Evolutionary conservation across 2,329 filamentous ascomycete species (phyloP).

Genomic region (Paraphaeosphaeria sporulosa): DNA sequence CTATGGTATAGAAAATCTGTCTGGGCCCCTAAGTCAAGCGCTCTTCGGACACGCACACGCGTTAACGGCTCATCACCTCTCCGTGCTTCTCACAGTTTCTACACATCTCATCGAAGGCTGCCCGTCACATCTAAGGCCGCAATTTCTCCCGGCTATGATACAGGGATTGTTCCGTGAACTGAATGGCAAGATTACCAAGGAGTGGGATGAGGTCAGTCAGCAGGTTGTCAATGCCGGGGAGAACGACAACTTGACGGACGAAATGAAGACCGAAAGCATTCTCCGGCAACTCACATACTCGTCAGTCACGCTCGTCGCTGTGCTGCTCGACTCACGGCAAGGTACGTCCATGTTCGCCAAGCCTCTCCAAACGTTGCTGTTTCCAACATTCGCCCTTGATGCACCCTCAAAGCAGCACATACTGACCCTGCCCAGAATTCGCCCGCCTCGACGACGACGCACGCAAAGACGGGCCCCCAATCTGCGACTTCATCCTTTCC

Average conservation of each 20-base stretch:
- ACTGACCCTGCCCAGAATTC: slow-evolving; percentile 28
- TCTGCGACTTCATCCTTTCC: slow-evolving; percentile 83
- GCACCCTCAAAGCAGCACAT: no score
- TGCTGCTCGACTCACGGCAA: slow-evolving; percentile 76
- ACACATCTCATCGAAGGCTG: slow-evolving; percentile 92
- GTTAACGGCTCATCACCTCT: slow-evolving; percentile 90
- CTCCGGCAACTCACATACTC: slow-evolving; percentile 91
- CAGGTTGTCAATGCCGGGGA: slow-evolving; percentile 68
- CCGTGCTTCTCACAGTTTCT: slow-evolving; percentile 88
- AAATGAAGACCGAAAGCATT: slow-evolving; percentile 98
- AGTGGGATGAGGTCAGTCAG: slow-evolving; percentile 79
- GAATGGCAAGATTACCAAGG: slow-evolving; percentile 82
- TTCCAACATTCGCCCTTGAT: no score
- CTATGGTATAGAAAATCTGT: slow-evolving; percentile 86
- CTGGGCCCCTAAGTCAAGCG: slow-evolving; percentile 81
- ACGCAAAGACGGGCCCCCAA: slow-evolving; percentile 63
- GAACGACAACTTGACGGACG: slow-evolving; percentile 81
- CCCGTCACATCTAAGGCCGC: slow-evolving; percentile 75
- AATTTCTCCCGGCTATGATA: slow-evolving; percentile 86
- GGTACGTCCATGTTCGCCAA: slow-evolving; percentile 33
- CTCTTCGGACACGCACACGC: slow-evolving; percentile 83
- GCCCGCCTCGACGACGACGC: slow-evolving; percentile 39
- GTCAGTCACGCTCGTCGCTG: slow-evolving; percentile 88
- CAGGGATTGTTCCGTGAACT: slow-evolving; percentile 84
- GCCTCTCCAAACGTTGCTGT: no score